Conservation (phyloP, 129 eudicot genomes). For the Tagetes erecta region DNA sequence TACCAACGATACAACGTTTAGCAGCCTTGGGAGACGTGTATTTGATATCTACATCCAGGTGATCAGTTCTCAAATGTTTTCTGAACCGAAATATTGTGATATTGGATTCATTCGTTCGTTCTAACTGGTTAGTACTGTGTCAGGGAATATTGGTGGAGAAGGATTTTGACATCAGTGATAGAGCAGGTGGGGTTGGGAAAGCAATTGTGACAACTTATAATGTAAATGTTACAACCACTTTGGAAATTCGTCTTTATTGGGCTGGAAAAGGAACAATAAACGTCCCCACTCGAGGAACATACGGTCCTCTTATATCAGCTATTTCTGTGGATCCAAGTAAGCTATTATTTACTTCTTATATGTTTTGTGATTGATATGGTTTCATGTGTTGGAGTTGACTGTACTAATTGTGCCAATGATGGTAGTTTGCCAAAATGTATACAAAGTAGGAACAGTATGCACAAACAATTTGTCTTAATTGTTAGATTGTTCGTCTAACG, state of each 20-base stretch:
- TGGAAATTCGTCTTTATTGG: constrained; percentile 77
- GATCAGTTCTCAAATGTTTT: constrained; percentile 1
- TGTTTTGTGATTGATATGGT: not conserved
- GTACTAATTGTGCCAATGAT: no score
- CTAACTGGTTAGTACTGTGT: constrained; percentile 10
- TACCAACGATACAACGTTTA: constrained; percentile 41
- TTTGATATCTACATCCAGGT: constrained; percentile 89
- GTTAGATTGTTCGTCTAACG: not conserved
- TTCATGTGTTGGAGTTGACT: no score
- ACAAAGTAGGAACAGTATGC: no score
- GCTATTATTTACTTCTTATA: constrained; percentile 6
- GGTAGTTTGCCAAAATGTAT: no score
- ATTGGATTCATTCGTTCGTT: not conserved
- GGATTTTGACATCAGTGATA: constrained; percentile 66
- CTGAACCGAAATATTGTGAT: not conserved
- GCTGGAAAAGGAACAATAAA: constrained; percentile 79
- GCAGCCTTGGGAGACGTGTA: constrained; percentile 75
- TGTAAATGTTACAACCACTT: constrained; percentile 36
- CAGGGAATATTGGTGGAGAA: constrained; percentile 57
- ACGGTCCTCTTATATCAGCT: constrained; percentile 89
- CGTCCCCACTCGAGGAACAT: constrained; percentile 60
- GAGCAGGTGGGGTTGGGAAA: constrained; percentile 69
- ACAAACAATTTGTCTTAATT: no score
- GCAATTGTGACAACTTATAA: constrained; percentile 40
- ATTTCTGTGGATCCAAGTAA: constrained; percentile 71